These are phyloP conservation scores for Fusarium subtropicale DNA, from an alignment of 2,329 filamentous ascomycete genomes.

Conservation along the genomic window DNA sequence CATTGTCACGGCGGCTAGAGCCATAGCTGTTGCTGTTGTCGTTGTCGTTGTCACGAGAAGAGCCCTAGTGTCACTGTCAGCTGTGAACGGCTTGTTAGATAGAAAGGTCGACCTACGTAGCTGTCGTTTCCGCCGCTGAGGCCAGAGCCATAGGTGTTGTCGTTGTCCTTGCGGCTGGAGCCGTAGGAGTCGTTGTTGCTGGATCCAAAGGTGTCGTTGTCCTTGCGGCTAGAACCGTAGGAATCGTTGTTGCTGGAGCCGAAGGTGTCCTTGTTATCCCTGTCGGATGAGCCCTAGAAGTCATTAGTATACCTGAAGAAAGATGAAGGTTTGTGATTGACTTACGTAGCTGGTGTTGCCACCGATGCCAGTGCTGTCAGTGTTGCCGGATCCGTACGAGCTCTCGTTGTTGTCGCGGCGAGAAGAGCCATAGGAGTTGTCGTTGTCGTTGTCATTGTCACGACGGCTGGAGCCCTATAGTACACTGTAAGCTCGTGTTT, in stretches of 20 bases:
- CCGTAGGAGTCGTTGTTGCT: conserved; percentile 7
- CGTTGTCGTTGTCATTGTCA: conserved; percentile 27
- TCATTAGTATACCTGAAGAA: neutral
- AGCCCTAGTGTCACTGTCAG: conserved; percentile 13
- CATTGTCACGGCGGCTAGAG: neutral
- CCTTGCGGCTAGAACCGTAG: conserved; percentile 1
- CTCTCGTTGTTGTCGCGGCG: conserved; percentile 4
- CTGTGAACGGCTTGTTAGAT: neutral
- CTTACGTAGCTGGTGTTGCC: conserved; percentile 19
- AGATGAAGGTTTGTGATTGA: neutral
- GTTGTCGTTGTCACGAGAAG: conserved; percentile 14
- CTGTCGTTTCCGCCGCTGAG: conserved; percentile 8
- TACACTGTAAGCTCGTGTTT: conserved; percentile 1
- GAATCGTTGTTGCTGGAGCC: neutral
- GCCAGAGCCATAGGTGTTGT: conserved; percentile 25
- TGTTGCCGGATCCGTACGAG: conserved; percentile 18
- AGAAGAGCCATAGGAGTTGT: conserved; percentile 22
- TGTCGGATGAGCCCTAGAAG: conserved; percentile 16
- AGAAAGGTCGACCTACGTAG: conserved; percentile 2
- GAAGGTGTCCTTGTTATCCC: neutral
- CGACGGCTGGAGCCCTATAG: conserved; percentile 34
- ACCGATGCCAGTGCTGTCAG: conserved; percentile 9
- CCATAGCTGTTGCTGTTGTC: conserved; percentile 25
- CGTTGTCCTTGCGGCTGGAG: conserved; percentile 22
- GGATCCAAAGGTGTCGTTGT: conserved; percentile 6